Conservation (phyloP, 177 flowering plant species). For the Vitis hybrid region DNA sequence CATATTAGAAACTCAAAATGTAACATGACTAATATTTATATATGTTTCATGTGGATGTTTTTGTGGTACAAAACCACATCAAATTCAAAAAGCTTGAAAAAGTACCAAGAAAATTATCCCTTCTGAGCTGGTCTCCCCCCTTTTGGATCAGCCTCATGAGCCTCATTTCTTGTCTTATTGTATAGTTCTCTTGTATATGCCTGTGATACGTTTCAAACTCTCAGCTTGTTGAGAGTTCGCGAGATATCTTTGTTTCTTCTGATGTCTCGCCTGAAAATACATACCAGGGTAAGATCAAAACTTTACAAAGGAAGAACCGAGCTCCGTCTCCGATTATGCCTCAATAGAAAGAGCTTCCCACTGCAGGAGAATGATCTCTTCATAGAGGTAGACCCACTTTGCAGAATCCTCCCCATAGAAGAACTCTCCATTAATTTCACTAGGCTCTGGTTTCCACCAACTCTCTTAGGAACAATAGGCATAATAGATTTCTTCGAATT, state of each 20-base stretch:
- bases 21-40: no score
- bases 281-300: not conserved
- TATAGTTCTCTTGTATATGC: not conserved
- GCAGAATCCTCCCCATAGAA: conserved; percentile 17
- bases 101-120: no score
- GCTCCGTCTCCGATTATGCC: conserved; percentile 1
- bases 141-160: not conserved
- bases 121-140: not conserved
- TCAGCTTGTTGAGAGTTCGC: conserved; percentile 17
- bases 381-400: conserved; percentile 15
- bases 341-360: conserved; percentile 19
- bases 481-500: not conserved
- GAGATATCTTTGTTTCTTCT: conserved; percentile 1
- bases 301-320: conserved; percentile 15
- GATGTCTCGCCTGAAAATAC: conserved; percentile 1
- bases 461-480: conserved; percentile 4
- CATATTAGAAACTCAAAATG: no score
- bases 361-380: conserved; percentile 36
- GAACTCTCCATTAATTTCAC: conserved; percentile 15
- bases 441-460: conserved; percentile 8
- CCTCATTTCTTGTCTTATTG: no score
- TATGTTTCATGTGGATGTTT: no score
- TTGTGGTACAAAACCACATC: no score
- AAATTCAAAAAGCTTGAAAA: no score
- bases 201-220: not conserved